Percentiles rank a stretch among this genome's conserved stretches.
These are phyloP conservation scores for Talaromyces atroroseus DNA, from an alignment of 2,329 filamentous ascomycete species.

Conservation along the genomic window DNA sequence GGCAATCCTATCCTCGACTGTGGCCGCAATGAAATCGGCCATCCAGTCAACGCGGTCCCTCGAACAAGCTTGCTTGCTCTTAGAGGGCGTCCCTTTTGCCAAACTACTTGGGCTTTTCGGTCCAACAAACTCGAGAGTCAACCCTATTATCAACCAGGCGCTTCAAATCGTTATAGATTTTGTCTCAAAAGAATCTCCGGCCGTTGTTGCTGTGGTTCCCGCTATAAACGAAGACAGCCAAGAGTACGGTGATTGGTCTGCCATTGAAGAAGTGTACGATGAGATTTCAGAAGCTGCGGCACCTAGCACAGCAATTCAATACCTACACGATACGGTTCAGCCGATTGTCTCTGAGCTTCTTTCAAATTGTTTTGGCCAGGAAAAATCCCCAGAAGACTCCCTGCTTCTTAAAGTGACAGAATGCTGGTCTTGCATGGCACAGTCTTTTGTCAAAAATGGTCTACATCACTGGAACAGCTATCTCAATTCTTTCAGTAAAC, in stretches of 20 bases:
- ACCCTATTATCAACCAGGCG: constrained; percentile 44
- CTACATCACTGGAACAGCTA: constrained; percentile 53
- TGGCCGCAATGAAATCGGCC: constrained; percentile 47
- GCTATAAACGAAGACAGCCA: constrained; percentile 55
- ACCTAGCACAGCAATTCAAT: constrained; percentile 22
- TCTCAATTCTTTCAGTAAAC: constrained; percentile 48
- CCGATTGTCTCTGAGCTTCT: constrained; percentile 49
- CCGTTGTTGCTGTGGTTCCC: constrained; percentile 16
- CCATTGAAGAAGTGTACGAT: constrained; percentile 44
- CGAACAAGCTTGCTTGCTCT: constrained; percentile 38
- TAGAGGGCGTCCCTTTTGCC: constrained; percentile 41
- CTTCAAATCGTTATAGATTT: constrained; percentile 46
- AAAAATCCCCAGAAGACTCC: constrained; percentile 49
- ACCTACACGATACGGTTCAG: constrained; percentile 42
- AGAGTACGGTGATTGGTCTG: constrained; percentile 57
- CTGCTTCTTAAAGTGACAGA: constrained; percentile 50
- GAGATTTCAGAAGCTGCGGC: constrained; percentile 26
- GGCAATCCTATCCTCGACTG: constrained; percentile 47
- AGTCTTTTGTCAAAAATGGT: constrained; percentile 42
- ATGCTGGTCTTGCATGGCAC: constrained; percentile 50
- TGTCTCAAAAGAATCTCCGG: constrained; percentile 24
- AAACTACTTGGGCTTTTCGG: constrained; percentile 50
- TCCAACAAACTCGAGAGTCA: constrained; percentile 39
- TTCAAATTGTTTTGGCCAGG: constrained; percentile 58
- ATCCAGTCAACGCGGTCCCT: constrained; percentile 39